phyloP scores from a whole-genome alignment of 306 rosid species.

The Sphenostylis stenocarpa region DNA sequence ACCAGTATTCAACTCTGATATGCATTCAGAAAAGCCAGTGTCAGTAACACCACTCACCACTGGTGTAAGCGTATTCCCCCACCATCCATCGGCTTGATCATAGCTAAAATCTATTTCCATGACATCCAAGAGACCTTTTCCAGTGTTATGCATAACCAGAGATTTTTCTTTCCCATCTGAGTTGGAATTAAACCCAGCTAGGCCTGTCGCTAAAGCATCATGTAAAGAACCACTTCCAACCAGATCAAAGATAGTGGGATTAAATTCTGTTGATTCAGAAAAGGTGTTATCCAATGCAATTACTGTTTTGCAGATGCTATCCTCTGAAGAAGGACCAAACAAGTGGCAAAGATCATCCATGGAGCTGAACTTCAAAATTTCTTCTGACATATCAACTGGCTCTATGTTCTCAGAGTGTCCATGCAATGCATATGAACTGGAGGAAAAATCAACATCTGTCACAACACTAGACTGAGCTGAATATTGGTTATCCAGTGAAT shows the following conservation, averaged over 20 bases:
- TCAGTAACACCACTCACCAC: constrained; percentile 30
- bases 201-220: constrained; percentile 31
- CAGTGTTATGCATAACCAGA: constrained; percentile 23
- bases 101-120: constrained; percentile 37
- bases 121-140: constrained; percentile 40
- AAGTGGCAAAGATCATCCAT: constrained; percentile 68
- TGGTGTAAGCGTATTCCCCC: constrained; percentile 49
- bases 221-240: constrained; percentile 32
- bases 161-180: constrained; percentile 41
- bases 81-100: constrained; percentile 40
- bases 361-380: constrained; percentile 41
- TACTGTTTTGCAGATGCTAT: constrained; percentile 31
- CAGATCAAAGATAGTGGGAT: constrained; percentile 39
- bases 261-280: constrained; percentile 43
- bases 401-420: constrained; percentile 42
- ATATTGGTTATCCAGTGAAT: constrained; percentile 31
- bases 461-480: constrained; percentile 30
- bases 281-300: constrained; percentile 38
- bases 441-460: constrained; percentile 28
- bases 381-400: constrained; percentile 39
- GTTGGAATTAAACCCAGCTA: constrained; percentile 33
- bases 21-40: constrained; percentile 41
- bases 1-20: constrained; percentile 44
- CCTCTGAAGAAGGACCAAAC: constrained; percentile 54
- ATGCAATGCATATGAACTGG: constrained; percentile 23